Base-by-base conservation (phyloP, 1,284 basidiomycete genomes). In the Irpex rosettiformis region DNA sequence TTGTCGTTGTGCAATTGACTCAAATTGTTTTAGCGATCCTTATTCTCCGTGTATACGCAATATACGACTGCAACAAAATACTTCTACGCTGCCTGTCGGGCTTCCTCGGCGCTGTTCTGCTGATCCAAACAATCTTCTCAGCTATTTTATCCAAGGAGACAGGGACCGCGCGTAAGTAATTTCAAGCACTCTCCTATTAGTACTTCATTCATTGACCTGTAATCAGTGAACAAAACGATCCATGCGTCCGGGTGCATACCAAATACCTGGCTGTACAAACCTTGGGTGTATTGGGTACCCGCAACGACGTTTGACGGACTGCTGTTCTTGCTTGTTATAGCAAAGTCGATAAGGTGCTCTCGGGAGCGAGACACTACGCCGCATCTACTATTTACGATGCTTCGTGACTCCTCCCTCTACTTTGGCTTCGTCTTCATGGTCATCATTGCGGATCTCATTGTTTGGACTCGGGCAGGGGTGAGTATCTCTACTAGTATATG, bases 241-340 rank as follows among this genome's bases (percentile, higher is more conserved):
- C 43, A 37, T 25, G n/a, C 22, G 24, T 25, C 53, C 7, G 59
- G 59, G 13, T 61, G 59, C 28, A 28, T 61, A 2, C 56, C 59
- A 10, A 56, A 45, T 16, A 51, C 55, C 22, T 61, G 59, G 59
- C 22, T 43, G 6, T 18, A 54, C 8, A 52, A 33, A 4, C 59
- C 59, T 3, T 61, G 59, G 59, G 53, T 58, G 7, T 58, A 55
- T 52, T 54, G 59, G 42, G 47, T 58, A n/a, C 59, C 59, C 10
- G 45, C 52, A 3, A 52, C 21, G 4, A 29, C 42, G 13, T 45
- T 61, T 11, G 59, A 61, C 27, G 28, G 16, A 28, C 13, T 28
- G 18, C 59, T 61, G 21, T 58, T 61, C 28, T 22, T 28, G 10
- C 27, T 61, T 6, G 53, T 54, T 11, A n/a, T 30, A 8, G 21